Conservation (phyloP, 2,329 filamentous ascomycete genomes). For the Ophiostoma sp. region DNA sequence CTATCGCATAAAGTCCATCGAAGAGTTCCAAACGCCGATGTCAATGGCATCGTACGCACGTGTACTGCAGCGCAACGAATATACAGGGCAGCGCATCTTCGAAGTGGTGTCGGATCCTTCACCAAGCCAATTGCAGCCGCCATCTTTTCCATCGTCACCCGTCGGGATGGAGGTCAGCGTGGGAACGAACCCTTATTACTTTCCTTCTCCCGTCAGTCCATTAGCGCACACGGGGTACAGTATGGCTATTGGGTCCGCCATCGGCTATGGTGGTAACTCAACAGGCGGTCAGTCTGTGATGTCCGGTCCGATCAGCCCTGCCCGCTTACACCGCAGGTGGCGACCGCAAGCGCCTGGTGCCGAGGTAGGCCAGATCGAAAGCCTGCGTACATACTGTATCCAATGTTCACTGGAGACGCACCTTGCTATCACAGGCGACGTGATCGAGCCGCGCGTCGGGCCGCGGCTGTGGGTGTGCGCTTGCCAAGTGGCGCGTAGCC, state of each 20-base stretch:
- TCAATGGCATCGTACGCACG: slow-evolving; percentile 20
- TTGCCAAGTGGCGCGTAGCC: slow-evolving; percentile 21
- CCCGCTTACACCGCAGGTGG: background rate
- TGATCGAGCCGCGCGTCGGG: slow-evolving; percentile 17
- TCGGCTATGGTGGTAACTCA: background rate
- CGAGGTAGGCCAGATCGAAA: slow-evolving; percentile 28
- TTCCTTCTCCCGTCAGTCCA: background rate
- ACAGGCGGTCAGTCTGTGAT: background rate
- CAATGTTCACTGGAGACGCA: slow-evolving; percentile 27
- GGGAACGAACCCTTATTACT: background rate
- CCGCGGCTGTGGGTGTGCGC: slow-evolving; percentile 28
- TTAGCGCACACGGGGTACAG: background rate
- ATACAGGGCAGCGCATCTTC: slow-evolving; percentile 27
- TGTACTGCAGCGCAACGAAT: slow-evolving; percentile 27
- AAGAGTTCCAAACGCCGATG: slow-evolving; percentile 22
- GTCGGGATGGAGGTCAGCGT: background rate
- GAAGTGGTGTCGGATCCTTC: slow-evolving; percentile 16
- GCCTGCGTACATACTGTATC: slow-evolving; percentile 31
- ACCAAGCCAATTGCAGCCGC: slow-evolving; percentile 15
- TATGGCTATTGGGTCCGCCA: background rate
- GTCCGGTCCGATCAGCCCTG: background rate
- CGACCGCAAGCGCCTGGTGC: slow-evolving; percentile 27
- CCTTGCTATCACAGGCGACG: slow-evolving; percentile 24
- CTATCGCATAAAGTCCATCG: slow-evolving; percentile 28
- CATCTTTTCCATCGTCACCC: slow-evolving; percentile 20